phyloP scores from a whole-genome alignment of 2,329 filamentous ascomycete species.

The Fusarium setosum region DNA sequence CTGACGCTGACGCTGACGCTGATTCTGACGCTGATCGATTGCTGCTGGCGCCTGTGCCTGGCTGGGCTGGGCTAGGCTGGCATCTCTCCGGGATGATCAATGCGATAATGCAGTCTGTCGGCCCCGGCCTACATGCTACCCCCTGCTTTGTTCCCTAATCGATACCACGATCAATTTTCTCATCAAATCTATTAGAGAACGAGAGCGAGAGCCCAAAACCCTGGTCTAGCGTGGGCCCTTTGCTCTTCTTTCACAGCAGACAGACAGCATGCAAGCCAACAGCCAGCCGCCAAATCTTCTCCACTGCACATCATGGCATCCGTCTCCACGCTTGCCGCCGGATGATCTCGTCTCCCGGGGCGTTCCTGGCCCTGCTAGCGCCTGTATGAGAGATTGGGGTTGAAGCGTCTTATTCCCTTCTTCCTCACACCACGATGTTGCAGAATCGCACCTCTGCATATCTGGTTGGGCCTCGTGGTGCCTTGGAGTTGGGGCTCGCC shows the following conservation, averaged over 20 bases:
- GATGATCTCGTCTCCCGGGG: conserved; percentile 29
- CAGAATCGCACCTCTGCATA: conserved; percentile 15
- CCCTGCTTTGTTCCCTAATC: conserved; percentile 10
- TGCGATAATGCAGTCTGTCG: conserved; percentile 10
- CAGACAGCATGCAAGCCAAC: conserved; percentile 5
- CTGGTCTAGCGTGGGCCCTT: background rate
- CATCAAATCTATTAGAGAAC: background rate
- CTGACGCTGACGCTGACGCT: conserved; percentile 36
- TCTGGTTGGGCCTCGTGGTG: conserved; percentile 7
- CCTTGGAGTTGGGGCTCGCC: conserved; percentile 1
- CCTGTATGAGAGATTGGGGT: conserved; percentile 31
- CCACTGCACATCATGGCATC: conserved; percentile 30
- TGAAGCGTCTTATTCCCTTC: conserved; percentile 6
- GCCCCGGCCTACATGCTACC: background rate
- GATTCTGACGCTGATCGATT: conserved; percentile 31
- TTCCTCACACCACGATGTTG: conserved; percentile 29
- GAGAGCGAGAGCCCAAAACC: background rate
- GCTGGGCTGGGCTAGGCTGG: conserved; percentile 15
- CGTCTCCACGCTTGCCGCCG: conserved; percentile 40
- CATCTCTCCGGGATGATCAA: conserved; percentile 14
- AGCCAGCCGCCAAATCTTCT: conserved; percentile 10
- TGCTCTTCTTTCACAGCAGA: no score
- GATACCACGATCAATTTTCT: conserved; percentile 1
- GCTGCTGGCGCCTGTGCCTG: conserved; percentile 27
- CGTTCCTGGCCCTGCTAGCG: conserved; percentile 33